Evolutionary conservation across 2,329 filamentous ascomycete species (phyloP).

Genomic region (Zarea fungicola): DNA sequence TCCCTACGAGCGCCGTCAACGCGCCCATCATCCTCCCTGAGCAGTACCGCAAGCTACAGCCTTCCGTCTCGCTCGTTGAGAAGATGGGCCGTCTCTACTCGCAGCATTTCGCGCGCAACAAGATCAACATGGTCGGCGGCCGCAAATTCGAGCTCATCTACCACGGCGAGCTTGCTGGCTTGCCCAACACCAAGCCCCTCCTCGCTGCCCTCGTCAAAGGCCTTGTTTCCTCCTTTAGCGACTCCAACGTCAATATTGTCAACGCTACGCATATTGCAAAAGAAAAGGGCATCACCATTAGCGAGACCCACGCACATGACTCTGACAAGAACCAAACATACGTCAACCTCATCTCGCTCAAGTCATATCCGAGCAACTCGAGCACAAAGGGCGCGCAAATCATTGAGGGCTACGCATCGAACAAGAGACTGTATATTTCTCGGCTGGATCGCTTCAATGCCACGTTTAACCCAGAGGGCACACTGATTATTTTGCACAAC

Average conservation of each 20-base stretch:
- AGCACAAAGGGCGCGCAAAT: slow-evolving; percentile 32
- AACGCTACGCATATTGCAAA: slow-evolving; percentile 72
- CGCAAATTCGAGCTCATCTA: slow-evolving; percentile 73
- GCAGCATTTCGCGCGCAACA: slow-evolving; percentile 57
- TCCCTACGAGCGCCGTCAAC: slow-evolving; percentile 74
- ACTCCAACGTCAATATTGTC: slow-evolving; percentile 72
- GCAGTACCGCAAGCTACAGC: slow-evolving; percentile 71
- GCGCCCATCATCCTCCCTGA: slow-evolving; percentile 76
- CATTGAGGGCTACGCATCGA: slow-evolving; percentile 63
- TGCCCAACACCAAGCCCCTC: slow-evolving; percentile 71
- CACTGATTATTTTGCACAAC: slow-evolving; percentile 72
- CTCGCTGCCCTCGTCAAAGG: slow-evolving; percentile 77
- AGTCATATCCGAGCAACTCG: slow-evolving; percentile 39
- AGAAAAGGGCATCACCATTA: slow-evolving; percentile 72
- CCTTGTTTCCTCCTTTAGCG: slow-evolving; percentile 63
- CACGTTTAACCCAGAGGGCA: slow-evolving; percentile 68
- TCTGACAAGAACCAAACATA: slow-evolving; percentile 55
- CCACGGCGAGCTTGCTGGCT: slow-evolving; percentile 65
- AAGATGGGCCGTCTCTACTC: slow-evolving; percentile 76
- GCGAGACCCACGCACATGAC: slow-evolving; percentile 63
- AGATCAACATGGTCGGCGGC: slow-evolving; percentile 47
- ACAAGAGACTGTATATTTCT: slow-evolving; percentile 62
- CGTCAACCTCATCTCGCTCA: slow-evolving; percentile 65
- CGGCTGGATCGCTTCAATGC: slow-evolving; percentile 69
- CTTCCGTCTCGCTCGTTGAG: slow-evolving; percentile 70